Percentiles rank a stretch among this genome's conserved stretches.
phyloP scores from a whole-genome alignment of 75 land plant species.

The Picea glauca region DNA sequence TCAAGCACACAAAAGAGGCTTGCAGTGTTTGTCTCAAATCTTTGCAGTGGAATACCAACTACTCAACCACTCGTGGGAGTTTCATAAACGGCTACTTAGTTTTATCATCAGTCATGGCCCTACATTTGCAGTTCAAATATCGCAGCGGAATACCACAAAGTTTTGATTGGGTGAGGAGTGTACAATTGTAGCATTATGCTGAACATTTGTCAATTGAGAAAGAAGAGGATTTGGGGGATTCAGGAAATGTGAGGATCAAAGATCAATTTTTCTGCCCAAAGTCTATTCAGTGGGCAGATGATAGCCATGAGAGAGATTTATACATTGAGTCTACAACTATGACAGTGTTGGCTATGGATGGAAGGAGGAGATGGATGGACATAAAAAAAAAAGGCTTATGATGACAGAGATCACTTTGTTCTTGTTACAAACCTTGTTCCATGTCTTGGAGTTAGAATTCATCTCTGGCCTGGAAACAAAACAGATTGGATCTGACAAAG shows the following conservation, averaged over 20 bases:
- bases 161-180: slow-evolving; percentile 53
- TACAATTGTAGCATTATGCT: slow-evolving; percentile 6
- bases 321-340: slow-evolving; percentile 64
- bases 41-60: slow-evolving; percentile 43
- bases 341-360: slow-evolving; percentile 97
- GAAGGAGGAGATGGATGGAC: slow-evolving; percentile 92
- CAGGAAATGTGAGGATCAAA: slow-evolving; percentile 3
- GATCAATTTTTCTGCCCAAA: slow-evolving; percentile 58
- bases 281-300: slow-evolving; percentile 60
- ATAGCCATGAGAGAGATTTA: slow-evolving; percentile 79
- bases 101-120: too few species aligned
- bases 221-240: slow-evolving; percentile 10
- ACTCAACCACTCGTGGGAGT: too few species aligned
- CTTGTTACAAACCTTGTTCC: slow-evolving; percentile 95
- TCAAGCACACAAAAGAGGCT: slow-evolving; percentile 57
- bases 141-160: slow-evolving; percentile 48
- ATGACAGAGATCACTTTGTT: slow-evolving; percentile 68
- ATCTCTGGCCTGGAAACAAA: slow-evolving; percentile 84
- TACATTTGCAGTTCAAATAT: too few species aligned
- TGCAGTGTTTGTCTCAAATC: slow-evolving; percentile 64
- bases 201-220: slow-evolving; percentile 6
- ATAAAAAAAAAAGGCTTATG: slow-evolving; percentile 73
- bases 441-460: slow-evolving; percentile 85
- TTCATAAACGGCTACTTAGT: too few species aligned
- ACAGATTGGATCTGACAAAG: slow-evolving; percentile 15